Base-by-base conservation (phyloP, 2,329 filamentous ascomycete species). In the Paramyrothecium roridum region DNA sequence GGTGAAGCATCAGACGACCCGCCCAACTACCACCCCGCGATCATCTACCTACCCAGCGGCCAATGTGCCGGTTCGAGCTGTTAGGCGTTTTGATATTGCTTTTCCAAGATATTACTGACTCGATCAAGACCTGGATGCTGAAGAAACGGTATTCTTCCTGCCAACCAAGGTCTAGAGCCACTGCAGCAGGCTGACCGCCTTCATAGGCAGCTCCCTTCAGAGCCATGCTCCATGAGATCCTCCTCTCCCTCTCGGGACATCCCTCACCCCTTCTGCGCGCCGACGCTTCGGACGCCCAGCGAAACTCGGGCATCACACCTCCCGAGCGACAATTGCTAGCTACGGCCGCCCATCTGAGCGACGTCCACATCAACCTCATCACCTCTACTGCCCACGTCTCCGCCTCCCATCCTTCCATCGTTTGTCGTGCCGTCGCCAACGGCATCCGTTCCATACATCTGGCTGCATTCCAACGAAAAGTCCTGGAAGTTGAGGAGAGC, bases 171-270 rank as follows among this genome's bases (percentile, higher is more conserved):
- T 49, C n/a, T 2, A 26, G n/a, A 23, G 47, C 10, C 16, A 10
- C 21, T 12, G 12, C 8, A n/a, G 21, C 47, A 11, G 20, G 8
- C 47, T 26, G 21, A 20, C 53, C 47, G 52, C 20, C 23, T 26
- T 19, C 48, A n/a, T 21, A 20, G 43, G 20, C n/a, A 50, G 12
- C 33, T 53, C 33, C 50, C 40, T 49, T 37, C 53, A 50, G 59
- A 59, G 50, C 63, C 63, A 99, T 99, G 95, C 90, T 99, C 73
- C 95, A 98, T 84, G 95, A 99, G 81, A 91, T 99, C 77, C 86
- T 98, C 74, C 88, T 99, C 74, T 93, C 93, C 72, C 87, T 98
- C 74, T 96, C 93, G 66, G 93, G 95, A 63, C 91, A 98, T 76
- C 89, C 90, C 61, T 97, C 93, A 61, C 89, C 92, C 63, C 84